Evolutionary conservation across 306 rosid species (phyloP).

Genomic region (Heteromeles arbutifolia): DNA sequence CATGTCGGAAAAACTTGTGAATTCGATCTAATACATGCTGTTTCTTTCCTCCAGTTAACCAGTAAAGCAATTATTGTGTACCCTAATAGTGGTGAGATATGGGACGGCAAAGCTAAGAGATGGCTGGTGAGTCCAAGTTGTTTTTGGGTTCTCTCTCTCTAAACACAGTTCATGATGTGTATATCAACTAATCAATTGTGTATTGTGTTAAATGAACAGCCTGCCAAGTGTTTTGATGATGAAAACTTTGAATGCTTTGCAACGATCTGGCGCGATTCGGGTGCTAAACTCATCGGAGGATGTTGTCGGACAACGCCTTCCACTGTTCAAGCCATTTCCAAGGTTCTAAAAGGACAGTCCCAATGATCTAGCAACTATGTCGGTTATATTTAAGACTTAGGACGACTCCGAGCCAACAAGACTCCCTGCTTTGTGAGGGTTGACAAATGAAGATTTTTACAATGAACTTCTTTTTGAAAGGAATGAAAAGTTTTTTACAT

Average conservation of each 20-base stretch:
- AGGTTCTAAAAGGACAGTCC: slow-evolving; percentile 34
- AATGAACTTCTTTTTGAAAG: not conserved
- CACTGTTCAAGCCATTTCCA: slow-evolving; percentile 51
- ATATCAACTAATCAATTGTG: not conserved
- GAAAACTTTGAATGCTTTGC: slow-evolving; percentile 50
- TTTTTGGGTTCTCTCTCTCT: not conserved
- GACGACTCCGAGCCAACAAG: too few relatives aligned
- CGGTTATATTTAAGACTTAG: not conserved
- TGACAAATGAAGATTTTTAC: not conserved
- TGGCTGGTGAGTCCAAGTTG: slow-evolving; percentile 60
- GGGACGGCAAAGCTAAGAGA: slow-evolving; percentile 83
- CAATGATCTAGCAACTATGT: not conserved
- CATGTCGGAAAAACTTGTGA: too few relatives aligned
- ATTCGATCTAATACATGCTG: not conserved
- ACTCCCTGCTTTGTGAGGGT: too few relatives aligned
- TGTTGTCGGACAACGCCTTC: slow-evolving; percentile 87
- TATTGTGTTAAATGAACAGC: slow-evolving; percentile 44
- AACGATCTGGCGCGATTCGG: slow-evolving; percentile 64
- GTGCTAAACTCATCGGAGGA: slow-evolving; percentile 80
- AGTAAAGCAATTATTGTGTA: slow-evolving; percentile 66
- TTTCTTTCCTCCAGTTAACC: slow-evolving; percentile 48
- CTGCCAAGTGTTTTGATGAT: slow-evolving; percentile 60
- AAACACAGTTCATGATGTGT: not conserved
- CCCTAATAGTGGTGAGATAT: slow-evolving; percentile 82
- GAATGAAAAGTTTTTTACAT: not conserved